Evolutionary conservation across 1,284 basidiomycete genomes (phyloP).

Genomic region (Cryptococcus depauperatus): DNA sequence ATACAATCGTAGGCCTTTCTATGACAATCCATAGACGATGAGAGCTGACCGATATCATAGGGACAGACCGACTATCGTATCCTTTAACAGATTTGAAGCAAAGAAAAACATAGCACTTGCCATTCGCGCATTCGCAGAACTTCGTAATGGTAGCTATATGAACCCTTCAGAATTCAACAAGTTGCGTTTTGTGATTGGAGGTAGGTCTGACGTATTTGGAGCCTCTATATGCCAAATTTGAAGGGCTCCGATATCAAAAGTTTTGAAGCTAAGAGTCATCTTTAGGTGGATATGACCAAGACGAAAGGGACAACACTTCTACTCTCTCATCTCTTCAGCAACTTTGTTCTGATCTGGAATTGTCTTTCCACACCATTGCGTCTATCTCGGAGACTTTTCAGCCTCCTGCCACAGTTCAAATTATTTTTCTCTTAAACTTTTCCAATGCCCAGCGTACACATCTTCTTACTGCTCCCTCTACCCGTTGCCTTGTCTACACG

Average conservation of each 20-base stretch:
- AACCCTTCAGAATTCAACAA: constrained; percentile 18
- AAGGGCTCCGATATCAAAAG: too few species aligned
- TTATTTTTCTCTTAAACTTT: constrained; percentile 82
- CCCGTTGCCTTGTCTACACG: constrained; percentile 77
- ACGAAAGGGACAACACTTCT: constrained; percentile 60
- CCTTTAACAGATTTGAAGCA: constrained; percentile 89
- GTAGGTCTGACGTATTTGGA: constrained; percentile 44
- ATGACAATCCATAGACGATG: neutral
- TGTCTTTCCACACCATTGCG: constrained; percentile 50
- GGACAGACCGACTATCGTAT: constrained; percentile 66
- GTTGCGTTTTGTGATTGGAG: constrained; percentile 64
- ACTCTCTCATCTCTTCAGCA: constrained; percentile 56
- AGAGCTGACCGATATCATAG: constrained; percentile 45
- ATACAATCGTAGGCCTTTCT: constrained; percentile 57
- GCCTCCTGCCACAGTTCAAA: constrained; percentile 47
- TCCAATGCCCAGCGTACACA: constrained; percentile 68
- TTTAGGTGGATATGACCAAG: constrained; percentile 71
- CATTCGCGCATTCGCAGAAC: constrained; percentile 58
- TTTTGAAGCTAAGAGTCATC: constrained; percentile 4
- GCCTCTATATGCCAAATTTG: neutral
- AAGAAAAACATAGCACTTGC: constrained; percentile 89
- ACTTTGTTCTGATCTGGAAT: constrained; percentile 48
- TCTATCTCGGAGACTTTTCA: constrained; percentile 44
- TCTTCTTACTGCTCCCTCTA: constrained; percentile 58
- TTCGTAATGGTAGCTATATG: constrained; percentile 21